Evolutionary conservation across 129 eudicot genomes (phyloP).

Genomic region (Arctium minus): DNA sequence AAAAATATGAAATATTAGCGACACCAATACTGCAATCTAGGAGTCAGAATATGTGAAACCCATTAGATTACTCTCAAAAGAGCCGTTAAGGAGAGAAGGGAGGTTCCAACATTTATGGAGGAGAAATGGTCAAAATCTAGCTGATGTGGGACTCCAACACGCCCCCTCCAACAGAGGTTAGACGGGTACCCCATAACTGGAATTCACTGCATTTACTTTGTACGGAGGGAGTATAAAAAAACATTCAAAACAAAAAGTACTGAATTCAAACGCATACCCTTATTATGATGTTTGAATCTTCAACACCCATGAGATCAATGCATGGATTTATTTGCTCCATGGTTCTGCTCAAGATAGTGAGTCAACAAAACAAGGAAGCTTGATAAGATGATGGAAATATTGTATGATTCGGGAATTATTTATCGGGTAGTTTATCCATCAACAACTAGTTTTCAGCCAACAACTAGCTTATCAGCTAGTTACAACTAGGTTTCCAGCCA

Average conservation of each 20-base stretch:
- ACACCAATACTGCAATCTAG: not conserved
- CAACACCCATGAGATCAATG: not conserved
- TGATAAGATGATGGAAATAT: not conserved
- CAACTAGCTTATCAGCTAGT: not conserved
- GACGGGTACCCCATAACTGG: not conserved
- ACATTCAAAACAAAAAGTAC: not conserved
- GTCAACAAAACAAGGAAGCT: not conserved
- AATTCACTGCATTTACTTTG: not conserved
- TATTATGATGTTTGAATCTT: slow-evolving; percentile 2
- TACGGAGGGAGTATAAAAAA: not conserved
- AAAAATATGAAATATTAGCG: slow-evolving; percentile 4
- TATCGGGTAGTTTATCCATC: not conserved
- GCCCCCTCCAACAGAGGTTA: no score
- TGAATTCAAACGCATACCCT: not conserved
- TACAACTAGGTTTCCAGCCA: not conserved
- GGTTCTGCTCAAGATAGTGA: not conserved
- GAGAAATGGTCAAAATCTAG: no score
- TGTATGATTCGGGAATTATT: not conserved
- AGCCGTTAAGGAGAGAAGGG: not conserved
- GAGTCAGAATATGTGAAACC: not conserved
- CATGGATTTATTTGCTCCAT: not conserved
- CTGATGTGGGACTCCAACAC: no score
- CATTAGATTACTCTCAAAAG: not conserved
- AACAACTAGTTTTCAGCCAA: not conserved
- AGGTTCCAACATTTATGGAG: no score